Conservation (phyloP, 768 basidiomycete species). For the Lentinula detonsa region DNA sequence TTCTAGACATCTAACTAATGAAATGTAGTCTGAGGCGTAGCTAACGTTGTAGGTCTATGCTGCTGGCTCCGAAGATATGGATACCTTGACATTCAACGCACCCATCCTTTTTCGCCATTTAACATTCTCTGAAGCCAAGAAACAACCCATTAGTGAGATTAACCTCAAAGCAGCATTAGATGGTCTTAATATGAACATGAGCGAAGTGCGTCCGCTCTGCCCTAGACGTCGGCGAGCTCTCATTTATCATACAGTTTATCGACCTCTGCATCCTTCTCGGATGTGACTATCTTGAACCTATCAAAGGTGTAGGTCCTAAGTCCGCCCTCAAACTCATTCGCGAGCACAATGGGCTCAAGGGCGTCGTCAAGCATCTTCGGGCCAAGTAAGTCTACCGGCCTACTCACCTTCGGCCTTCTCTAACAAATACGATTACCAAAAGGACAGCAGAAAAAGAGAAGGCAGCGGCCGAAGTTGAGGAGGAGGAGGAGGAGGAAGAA, state of each 20-base stretch:
- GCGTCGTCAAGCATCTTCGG: constrained; percentile 71
- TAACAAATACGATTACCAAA: neutral
- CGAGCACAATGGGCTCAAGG: constrained; percentile 69
- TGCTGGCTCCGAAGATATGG: constrained; percentile 99
- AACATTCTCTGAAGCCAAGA: constrained; percentile 97
- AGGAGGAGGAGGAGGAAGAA: constrained; percentile 18
- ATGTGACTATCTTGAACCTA: constrained; percentile 99
- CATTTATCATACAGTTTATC: constrained; percentile 63
- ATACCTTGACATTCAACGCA: constrained; percentile 92
- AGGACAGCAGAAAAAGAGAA: constrained; percentile 34
- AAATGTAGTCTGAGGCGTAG: neutral
- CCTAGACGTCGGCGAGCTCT: neutral
- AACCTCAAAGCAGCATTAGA: constrained; percentile 75
- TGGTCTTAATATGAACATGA: constrained; percentile 91
- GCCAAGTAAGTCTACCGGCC: constrained; percentile 49
- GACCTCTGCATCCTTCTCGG: constrained; percentile 95
- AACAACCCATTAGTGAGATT: constrained; percentile 93
- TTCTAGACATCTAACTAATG: neutral
- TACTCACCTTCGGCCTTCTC: neutral
- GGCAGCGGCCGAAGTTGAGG: constrained; percentile 10
- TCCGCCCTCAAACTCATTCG: constrained; percentile 88
- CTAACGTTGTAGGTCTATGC: constrained; percentile 72
- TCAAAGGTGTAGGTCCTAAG: constrained; percentile 94
- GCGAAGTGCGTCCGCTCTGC: constrained; percentile 45
- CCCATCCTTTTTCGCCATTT: constrained; percentile 93